phyloP scores from a whole-genome alignment of 805 yeast genomes.

The Pichia rugopelliculosa region DNA sequence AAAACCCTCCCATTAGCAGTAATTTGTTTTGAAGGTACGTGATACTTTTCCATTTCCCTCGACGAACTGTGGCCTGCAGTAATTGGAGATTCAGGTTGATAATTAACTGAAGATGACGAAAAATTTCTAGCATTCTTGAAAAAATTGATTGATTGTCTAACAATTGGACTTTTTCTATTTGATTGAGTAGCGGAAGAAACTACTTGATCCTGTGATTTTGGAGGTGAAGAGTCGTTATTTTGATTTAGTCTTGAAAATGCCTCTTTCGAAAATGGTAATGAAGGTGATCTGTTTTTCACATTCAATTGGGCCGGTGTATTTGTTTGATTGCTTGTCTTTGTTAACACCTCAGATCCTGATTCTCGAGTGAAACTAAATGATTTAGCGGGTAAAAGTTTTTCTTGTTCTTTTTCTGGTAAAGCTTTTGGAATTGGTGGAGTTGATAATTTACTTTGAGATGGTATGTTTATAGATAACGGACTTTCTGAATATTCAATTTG shows the following conservation, averaged over 20 bases:
- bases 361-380: constrained; percentile 1
- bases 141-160: constrained; percentile 33
- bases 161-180: constrained; percentile 27
- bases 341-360: neutral
- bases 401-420: neutral
- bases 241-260: neutral
- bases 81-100: constrained; percentile 6
- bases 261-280: constrained; percentile 12
- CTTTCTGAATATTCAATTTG: neutral
- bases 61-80: constrained; percentile 8
- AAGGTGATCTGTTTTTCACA: constrained; percentile 14
- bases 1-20: constrained; percentile 38
- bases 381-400: constrained; percentile 2
- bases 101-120: constrained; percentile 17
- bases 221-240: neutral
- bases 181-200: constrained; percentile 1
- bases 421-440: neutral
- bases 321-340: neutral
- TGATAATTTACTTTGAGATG: neutral
- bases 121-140: constrained; percentile 25
- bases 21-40: constrained; percentile 28
- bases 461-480: neutral
- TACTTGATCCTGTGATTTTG: neutral
- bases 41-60: constrained; percentile 29
- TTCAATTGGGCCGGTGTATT: neutral